phyloP scores from a whole-genome alignment of 352 stramenopile species.

The Phytophthora capsici region DNA sequence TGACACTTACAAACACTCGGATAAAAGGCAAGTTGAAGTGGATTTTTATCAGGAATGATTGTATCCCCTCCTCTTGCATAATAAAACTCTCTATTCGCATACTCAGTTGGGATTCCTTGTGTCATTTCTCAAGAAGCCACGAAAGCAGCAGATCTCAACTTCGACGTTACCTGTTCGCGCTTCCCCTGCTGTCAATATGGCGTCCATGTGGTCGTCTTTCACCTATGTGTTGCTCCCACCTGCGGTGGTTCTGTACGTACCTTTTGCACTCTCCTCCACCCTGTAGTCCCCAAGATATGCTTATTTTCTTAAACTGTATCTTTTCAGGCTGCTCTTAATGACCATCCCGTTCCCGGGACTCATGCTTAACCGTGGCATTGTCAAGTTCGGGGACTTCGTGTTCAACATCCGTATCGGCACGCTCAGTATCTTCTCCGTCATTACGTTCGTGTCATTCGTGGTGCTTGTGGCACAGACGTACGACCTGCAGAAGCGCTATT shows the following conservation, averaged over 20 bases:
- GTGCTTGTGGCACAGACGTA: slow-evolving; percentile 73
- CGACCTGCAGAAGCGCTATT: slow-evolving; percentile 83
- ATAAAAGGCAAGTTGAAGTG: slow-evolving; percentile 27
- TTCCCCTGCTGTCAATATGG: slow-evolving; percentile 36
- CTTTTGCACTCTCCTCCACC: not conserved
- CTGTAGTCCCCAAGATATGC: not conserved
- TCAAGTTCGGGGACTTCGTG: slow-evolving; percentile 76
- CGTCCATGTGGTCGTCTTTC: slow-evolving; percentile 79
- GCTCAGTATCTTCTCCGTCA: slow-evolving; percentile 76
- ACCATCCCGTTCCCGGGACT: slow-evolving; percentile 78
- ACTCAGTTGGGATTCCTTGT: slow-evolving; percentile 5
- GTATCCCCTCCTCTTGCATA: not conserved
- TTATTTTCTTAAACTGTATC: slow-evolving; percentile 11
- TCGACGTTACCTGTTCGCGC: not conserved
- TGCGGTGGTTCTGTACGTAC: slow-evolving; percentile 76
- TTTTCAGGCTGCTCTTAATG: slow-evolving; percentile 66
- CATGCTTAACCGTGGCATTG: slow-evolving; percentile 66
- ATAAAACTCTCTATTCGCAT: slow-evolving; percentile 18
- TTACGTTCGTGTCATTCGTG: slow-evolving; percentile 78
- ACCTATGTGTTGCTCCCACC: slow-evolving; percentile 81
- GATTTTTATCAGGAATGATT: slow-evolving; percentile 14
- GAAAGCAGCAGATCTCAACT: not conserved
- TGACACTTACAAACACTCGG: too few relatives aligned
- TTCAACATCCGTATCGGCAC: slow-evolving; percentile 81
- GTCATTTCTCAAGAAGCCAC: slow-evolving; percentile 29